Conservation (phyloP, 2,329 filamentous ascomycete genomes). For the Sporothrix humicola region DNA sequence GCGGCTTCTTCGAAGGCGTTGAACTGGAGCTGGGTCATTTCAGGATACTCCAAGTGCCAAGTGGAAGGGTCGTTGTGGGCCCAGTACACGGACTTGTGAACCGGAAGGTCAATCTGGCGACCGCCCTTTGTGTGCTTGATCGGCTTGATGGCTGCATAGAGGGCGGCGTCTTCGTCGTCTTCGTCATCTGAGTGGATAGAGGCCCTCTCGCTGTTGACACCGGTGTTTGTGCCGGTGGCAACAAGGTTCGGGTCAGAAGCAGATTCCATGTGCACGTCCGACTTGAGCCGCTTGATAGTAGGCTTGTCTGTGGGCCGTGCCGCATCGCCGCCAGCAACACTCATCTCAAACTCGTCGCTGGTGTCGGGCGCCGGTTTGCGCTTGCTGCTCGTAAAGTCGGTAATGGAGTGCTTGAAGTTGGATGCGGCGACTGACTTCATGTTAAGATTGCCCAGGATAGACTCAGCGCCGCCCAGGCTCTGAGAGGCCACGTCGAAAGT, state of each 20-base stretch:
- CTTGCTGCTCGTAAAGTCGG: constrained; percentile 58
- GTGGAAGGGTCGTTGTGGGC: constrained; percentile 57
- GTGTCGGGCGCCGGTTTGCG: constrained; percentile 58
- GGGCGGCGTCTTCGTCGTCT: constrained; percentile 48
- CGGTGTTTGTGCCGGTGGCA: neutral
- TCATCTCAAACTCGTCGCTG: constrained; percentile 57
- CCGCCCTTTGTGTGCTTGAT: constrained; percentile 56
- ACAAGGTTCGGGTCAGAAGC: constrained; percentile 30
- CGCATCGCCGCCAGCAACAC: neutral
- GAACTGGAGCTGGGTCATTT: constrained; percentile 66
- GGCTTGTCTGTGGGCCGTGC: constrained; percentile 49
- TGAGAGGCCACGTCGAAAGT: constrained; percentile 61
- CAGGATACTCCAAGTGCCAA: constrained; percentile 67
- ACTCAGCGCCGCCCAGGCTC: constrained; percentile 59
- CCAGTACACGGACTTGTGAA: constrained; percentile 65
- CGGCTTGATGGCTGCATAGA: constrained; percentile 58
- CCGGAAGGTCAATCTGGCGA: constrained; percentile 63
- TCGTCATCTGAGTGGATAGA: constrained; percentile 49
- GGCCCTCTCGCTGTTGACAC: neutral
- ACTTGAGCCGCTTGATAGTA: constrained; percentile 62
- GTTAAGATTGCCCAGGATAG: constrained; percentile 52
- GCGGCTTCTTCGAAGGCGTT: constrained; percentile 62
- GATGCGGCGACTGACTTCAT: constrained; percentile 48
- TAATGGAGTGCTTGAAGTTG: constrained; percentile 38
- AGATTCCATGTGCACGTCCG: constrained; percentile 51